Percentiles rank a stretch among this genome's conserved stretches.
These are phyloP conservation scores for Ramularia collo-cygni DNA, from an alignment of 2,329 filamentous ascomycete genomes.

Conservation along the genomic window DNA sequence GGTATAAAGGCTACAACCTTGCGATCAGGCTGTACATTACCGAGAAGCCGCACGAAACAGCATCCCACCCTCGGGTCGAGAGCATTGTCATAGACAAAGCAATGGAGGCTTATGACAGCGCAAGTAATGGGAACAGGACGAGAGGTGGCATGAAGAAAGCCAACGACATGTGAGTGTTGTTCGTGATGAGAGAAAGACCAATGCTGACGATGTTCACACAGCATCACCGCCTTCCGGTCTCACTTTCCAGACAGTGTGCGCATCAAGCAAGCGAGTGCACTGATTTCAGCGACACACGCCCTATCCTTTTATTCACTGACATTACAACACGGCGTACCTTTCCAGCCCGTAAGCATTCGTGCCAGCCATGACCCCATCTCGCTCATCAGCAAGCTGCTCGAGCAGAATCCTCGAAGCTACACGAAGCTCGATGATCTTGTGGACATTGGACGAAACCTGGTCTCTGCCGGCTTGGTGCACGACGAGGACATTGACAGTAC, in stretches of 20 bases:
- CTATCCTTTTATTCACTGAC: conserved; percentile 71
- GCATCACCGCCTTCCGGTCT: conserved; percentile 57
- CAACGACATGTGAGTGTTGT: conserved; percentile 60
- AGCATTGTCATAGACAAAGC: conserved; percentile 57
- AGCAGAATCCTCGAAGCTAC: conserved; percentile 69
- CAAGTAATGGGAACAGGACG: conserved; percentile 71
- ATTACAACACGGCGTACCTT: conserved; percentile 71
- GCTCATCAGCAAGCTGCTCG: conserved; percentile 64
- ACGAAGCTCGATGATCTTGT: conserved; percentile 68
- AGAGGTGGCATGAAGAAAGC: conserved; percentile 72
- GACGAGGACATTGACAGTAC: conserved; percentile 25
- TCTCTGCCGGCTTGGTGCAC: conserved; percentile 43
- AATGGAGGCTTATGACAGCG: conserved; percentile 70
- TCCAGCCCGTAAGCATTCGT: conserved; percentile 70
- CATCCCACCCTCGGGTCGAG: conserved; percentile 47
- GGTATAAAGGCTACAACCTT: conserved; percentile 51
- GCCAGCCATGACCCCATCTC: conserved; percentile 68
- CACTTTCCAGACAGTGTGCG: conserved; percentile 49
- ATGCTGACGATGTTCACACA: conserved; percentile 28
- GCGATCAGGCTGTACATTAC: conserved; percentile 53
- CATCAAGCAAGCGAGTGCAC: conserved; percentile 52
- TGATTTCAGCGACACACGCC: conserved; percentile 66
- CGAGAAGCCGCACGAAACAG: conserved; percentile 44
- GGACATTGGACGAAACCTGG: conserved; percentile 60
- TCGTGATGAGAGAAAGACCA: no score